Base-by-base conservation (phyloP, 1,284 basidiomycete genomes). In the Earliella scabrosa region DNA sequence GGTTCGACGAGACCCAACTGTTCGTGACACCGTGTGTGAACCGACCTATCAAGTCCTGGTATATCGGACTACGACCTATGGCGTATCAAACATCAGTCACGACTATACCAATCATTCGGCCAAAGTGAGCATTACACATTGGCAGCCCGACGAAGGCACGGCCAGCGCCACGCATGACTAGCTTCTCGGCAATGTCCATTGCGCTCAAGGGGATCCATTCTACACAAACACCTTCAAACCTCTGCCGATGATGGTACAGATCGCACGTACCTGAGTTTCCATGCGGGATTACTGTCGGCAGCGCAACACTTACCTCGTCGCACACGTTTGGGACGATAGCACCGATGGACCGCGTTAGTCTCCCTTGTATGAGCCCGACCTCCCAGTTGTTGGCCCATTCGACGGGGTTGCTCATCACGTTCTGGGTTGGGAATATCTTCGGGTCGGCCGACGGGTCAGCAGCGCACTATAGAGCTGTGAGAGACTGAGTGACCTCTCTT, bases 121-220 rank as follows among this genome's bases (percentile, higher is more conserved):
- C n/a, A n/a, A n/a, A n/a, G n/a, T n/a, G n/a, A n/a, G n/a, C n/a
- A n/a, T n/a, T n/a, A 70, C 69, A 71, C 4, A 58, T 29, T 13
- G 69, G 65, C 9, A 64, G 45, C 6, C 68, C 69, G 21, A 71
- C 64, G 44, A 71, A 71, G 10, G 65, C 52, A 6, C 69, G 63
- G 40, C 63, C 64, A 50, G 60, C 67, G 10, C 52, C 61, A 6
- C 68, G 56, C 16, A 61, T 57, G 14, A 68, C 57, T 16, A 71
- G 54, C 13, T 65, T 43, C 20, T 52, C 58, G 39, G 67, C 57
- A 20, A 50, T 41, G 11, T 51, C 23, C 35, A 59, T 18, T 0
- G 50, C 58, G 8, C 34, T 41, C 0, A 64, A 47, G 1, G 35
- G 52, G 2, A 52, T 38, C 67, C 68, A 70, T 11, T 63, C 68